Conservation (phyloP, 768 basidiomycete genomes). For the Boletus reticulatus region DNA sequence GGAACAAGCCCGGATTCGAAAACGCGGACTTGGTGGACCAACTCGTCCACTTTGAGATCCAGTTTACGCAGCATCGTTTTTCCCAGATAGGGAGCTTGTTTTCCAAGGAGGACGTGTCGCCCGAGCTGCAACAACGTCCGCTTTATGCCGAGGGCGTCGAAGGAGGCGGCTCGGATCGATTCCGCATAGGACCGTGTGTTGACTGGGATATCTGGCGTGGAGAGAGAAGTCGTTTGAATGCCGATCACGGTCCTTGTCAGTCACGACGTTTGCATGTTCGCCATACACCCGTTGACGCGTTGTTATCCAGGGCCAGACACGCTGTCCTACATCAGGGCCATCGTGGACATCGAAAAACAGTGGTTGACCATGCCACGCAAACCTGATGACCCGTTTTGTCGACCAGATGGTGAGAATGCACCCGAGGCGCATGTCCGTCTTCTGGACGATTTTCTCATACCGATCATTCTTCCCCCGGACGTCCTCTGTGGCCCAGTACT, state of each 20-base stretch:
- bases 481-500: slow-evolving; percentile 9
- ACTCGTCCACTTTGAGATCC: slow-evolving; percentile 20
- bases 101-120: slow-evolving; percentile 27
- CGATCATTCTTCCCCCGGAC: background rate
- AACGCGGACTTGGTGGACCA: slow-evolving; percentile 12
- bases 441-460: slow-evolving; percentile 9
- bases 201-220: slow-evolving; percentile 10
- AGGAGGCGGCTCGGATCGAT: slow-evolving; percentile 30
- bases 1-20: background rate
- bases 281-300: no score
- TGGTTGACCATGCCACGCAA: slow-evolving; percentile 1
- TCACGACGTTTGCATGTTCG: background rate
- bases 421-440: slow-evolving; percentile 1
- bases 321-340: background rate
- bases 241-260: slow-evolving; percentile 33
- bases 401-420: background rate
- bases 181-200: slow-evolving; percentile 6
- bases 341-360: background rate
- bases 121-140: slow-evolving; percentile 5
- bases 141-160: slow-evolving; percentile 27
- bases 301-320: background rate
- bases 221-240: no score
- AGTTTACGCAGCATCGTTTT: slow-evolving; percentile 21
- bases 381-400: background rate
- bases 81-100: slow-evolving; percentile 36